Base-by-base conservation (phyloP, 2,329 filamentous ascomycete genomes). In the Zymoseptoria tritici region DNA sequence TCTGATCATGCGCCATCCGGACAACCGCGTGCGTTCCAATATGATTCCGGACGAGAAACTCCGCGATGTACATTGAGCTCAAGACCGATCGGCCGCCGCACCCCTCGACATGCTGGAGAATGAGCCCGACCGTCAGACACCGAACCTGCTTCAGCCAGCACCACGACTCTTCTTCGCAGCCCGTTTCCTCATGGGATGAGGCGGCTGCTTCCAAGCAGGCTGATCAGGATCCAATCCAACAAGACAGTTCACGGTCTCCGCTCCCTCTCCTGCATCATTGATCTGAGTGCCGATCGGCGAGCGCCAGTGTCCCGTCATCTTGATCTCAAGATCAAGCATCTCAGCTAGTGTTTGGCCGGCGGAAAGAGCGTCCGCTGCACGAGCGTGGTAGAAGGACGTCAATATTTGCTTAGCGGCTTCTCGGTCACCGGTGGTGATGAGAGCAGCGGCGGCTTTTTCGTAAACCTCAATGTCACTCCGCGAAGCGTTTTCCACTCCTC, bases 211-310 rank as follows among this genome's bases (percentile, higher is more conserved):
- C 67, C 66, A 68, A 20, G 56, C 56, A 3, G 63, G 65, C 51
- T 59, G 60, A 60, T 64, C 65, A 9, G 62, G 65, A 56, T 63
- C 58, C 9, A 68, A 60, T 0, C 71, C 72, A n/a, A 74, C 64
- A 7, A 74, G 61, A 52, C 72, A 74, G 53, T 73, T 74, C n/a
- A 73, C 71, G 6, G 71, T 72, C 64, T 73, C 72, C 7, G 65
- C 67, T 1, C 71, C 72, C 26, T 71, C 64, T 5, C 70, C 71
- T 7, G 66, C 62, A 56, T 73, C 71, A 22, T 73, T 74, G 42
- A 74, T 74, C 52, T 67, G 54, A 20, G 49, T 42, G 0, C 63
- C 62, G 13, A n/a, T 51, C 2, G 64, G 64, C 8, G 42, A 49
- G 29, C 49, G 55, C 29, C 55, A 65, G 9, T 49, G 52, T 7